Base-by-base conservation (phyloP, 306 rosid species). In the Rosa multiflora region DNA sequence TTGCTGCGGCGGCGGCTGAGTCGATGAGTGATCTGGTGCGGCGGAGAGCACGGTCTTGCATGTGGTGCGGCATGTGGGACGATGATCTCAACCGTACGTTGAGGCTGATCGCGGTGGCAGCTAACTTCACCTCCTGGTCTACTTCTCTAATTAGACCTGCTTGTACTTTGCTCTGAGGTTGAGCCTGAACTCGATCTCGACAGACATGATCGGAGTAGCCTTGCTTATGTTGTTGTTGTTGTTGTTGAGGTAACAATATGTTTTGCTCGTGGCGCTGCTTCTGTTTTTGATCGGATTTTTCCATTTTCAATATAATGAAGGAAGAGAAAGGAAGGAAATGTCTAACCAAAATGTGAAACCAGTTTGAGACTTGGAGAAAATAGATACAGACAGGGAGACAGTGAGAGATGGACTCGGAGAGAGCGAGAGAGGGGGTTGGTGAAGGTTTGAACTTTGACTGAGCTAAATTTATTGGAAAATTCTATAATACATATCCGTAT, bases 1-100 rank as follows among this genome's bases (percentile, higher is more conserved):
- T 61, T 4, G 66, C 37, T 21, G 66, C 66, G 35, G 82, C 2
- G 12, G 29, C 0, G 5, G 70, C 11, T 1, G 72, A 35, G 61
- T 78, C 77, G 20, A 85, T 21, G 58, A 85, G 85, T 48, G 89
- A 86, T 80, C 87, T 76, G 53, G 92, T 82, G 81, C 59, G 79
- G 42, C 80, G 85, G 37, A 88, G 75, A 67, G 89, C 92, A 76
- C 74, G 92, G 63, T 86, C 86, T 53, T 90, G 92, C 90, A 90
- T 85, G 88, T 83, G 83, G 69, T 68, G 51, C 0, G 92, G 90
- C 94, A 90, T 88, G 70, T 88, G 89, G 2, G 94, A 90, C 40
- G 94, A 90, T 37, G 92, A 85, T 85, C 79, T 88, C 91, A 90
- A 68, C 70, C 84, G 83, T 47, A 82, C 87, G 82, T 87, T 85